Evolutionary conservation across 768 basidiomycete species (phyloP).

Genomic region (Royoungia palumana): DNA sequence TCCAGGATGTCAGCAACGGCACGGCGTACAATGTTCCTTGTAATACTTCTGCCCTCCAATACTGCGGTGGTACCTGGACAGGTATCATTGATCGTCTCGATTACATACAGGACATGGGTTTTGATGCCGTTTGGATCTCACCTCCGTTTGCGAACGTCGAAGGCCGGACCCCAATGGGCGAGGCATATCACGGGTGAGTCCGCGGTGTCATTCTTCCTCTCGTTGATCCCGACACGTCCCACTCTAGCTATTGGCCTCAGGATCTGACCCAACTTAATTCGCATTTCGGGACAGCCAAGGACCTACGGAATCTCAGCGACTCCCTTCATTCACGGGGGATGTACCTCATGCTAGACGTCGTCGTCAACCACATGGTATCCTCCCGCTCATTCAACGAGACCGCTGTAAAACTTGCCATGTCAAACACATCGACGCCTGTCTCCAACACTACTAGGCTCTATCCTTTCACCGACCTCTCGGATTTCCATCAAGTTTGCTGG

Average conservation of each 20-base stretch:
- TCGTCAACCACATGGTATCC: constrained; percentile 59
- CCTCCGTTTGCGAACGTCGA: constrained; percentile 51
- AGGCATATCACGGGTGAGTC: constrained; percentile 54
- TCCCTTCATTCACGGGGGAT: constrained; percentile 51
- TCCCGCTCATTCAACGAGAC: constrained; percentile 25
- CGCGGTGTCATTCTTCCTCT: background rate
- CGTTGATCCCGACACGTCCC: background rate
- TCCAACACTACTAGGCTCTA: constrained; percentile 20
- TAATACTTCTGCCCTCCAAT: constrained; percentile 43
- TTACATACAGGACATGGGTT: constrained; percentile 63
- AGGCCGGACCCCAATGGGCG: constrained; percentile 46
- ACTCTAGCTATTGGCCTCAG: constrained; percentile 48
- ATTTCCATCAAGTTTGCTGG: constrained; percentile 41
- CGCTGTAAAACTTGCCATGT: constrained; percentile 17
- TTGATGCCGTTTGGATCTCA: constrained; percentile 58
- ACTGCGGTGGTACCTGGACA: constrained; percentile 59
- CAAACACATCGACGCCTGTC: constrained; percentile 7
- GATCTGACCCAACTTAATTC: constrained; percentile 47
- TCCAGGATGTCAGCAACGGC: constrained; percentile 34
- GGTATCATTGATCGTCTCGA: constrained; percentile 53
- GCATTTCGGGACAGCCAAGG: constrained; percentile 50
- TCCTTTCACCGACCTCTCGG: constrained; percentile 34
- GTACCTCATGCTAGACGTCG: constrained; percentile 62
- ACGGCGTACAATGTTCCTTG: constrained; percentile 37
- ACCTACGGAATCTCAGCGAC: constrained; percentile 46